Evolutionary conservation across 2,329 filamentous ascomycete species (phyloP), one percentile per base, ranked within the genome.

Genomic region (Ilyonectria robusta): DNA sequence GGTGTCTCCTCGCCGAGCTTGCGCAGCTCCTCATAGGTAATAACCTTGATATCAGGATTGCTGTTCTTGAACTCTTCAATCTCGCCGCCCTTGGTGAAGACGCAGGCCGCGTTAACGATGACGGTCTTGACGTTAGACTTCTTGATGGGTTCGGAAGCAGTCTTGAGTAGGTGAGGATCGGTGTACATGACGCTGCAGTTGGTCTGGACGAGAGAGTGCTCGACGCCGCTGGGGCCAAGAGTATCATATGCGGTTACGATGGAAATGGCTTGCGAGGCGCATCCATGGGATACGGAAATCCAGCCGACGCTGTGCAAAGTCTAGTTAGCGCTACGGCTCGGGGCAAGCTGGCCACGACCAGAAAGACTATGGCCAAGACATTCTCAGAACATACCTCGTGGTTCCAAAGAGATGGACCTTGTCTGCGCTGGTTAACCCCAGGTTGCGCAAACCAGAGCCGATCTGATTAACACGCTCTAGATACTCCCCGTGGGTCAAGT

Each of bases 231-330:
- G 76, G 94, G 89, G 60, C 95, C 95, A 50, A 98, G 91, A 33
- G 94, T 97, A 81, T 98, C 95, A 82, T 98, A 98, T 57, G 95
- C 94, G 51, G 95, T 98, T 57, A 98, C 95, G 72, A 98, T 95
- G 66, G 93, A 90, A 79, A 98, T 90, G 50, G 93, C 95, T 82
- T 98, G 95, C 17, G 94, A 95, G 21, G 91, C 84, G 89, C 92
- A 85, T 50, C 83, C 88, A 79, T 97, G 94, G 53, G 95, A 93
- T 75, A 93, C 89, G 61, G 91, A 89, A 70, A 98, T 87, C 95
- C 95, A 98, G 82, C 94, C 89, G 58, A 90, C 87, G 80, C 93
- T 94, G 62, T 6, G 58, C 19, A 11, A 23, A 11, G 7, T 10
- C 9, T 46, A 21, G 47, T 62, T 33, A 66, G 59, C 58, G 47